These are phyloP conservation scores for Cladosporium austrohemisphaericum DNA, from an alignment of 2,329 filamentous ascomycete species.

Conservation along the genomic window DNA sequence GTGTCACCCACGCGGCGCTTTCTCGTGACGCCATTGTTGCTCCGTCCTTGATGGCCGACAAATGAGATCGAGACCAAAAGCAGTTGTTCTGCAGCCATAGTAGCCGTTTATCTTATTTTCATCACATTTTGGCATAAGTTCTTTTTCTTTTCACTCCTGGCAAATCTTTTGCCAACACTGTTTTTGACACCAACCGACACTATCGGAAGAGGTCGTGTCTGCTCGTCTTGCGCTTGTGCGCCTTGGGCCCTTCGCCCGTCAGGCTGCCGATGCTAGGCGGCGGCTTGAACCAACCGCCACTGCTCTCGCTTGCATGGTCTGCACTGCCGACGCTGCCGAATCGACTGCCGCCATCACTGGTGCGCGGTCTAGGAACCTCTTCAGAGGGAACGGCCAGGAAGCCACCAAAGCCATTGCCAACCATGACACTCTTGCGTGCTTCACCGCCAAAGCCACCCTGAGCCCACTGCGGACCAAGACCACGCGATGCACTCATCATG, in stretches of 20 bases:
- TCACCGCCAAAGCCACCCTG: constrained; percentile 48
- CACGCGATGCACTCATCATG: constrained; percentile 44
- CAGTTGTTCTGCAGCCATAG: no score
- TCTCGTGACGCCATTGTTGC: no score
- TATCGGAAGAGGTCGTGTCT: constrained; percentile 35
- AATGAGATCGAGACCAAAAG: no score
- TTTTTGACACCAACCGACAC: constrained; percentile 1
- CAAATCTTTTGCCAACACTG: background rate
- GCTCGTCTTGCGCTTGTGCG: constrained; percentile 29
- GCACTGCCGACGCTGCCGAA: constrained; percentile 19
- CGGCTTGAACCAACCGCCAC: constrained; percentile 25
- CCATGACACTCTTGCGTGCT: constrained; percentile 58
- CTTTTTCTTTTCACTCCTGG: no score
- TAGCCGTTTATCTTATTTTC: no score
- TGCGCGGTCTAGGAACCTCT: constrained; percentile 36
- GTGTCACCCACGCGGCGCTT: no score
- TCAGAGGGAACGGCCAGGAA: constrained; percentile 61
- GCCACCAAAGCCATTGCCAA: constrained; percentile 64
- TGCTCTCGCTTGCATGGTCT: constrained; percentile 19
- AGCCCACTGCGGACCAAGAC: constrained; percentile 53
- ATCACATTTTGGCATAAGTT: no score
- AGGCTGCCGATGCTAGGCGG: constrained; percentile 28
- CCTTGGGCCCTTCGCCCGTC: constrained; percentile 13
- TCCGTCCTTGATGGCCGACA: no score
- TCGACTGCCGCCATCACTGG: constrained; percentile 22